Conservation (phyloP, 2,329 filamentous ascomycete species). For the Fusarium equiseti region DNA sequence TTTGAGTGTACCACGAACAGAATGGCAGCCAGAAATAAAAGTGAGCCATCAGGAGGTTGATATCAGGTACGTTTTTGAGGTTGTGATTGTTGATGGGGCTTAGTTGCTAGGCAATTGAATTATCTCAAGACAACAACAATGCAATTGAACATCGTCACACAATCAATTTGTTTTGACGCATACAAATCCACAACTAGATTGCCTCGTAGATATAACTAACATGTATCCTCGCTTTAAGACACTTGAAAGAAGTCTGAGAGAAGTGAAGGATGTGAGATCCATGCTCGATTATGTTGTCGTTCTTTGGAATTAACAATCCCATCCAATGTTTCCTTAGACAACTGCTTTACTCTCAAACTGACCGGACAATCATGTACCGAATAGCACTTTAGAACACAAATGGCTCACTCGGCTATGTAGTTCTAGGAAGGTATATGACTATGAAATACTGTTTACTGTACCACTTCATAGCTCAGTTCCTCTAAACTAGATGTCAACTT, state of each 20-base stretch:
- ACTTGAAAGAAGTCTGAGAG: not conserved
- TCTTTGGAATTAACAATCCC: not conserved
- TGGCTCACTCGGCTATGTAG: not conserved
- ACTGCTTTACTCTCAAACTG: not conserved
- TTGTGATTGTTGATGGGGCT: too few relatives aligned
- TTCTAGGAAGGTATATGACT: not conserved
- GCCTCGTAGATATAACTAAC: fast-evolving
- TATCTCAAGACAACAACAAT: not conserved
- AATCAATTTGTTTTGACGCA: not conserved
- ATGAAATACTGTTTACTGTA: too few relatives aligned
- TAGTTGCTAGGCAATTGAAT: not conserved
- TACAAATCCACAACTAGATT: not conserved
- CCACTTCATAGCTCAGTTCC: too few relatives aligned
- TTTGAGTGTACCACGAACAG: not conserved
- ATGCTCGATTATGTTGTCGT: not conserved
- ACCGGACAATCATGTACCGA: not conserved
- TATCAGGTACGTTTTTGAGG: too few relatives aligned
- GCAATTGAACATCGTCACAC: not conserved
- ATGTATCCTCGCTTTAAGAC: not conserved
- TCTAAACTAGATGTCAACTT: not conserved
- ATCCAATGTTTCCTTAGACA: not conserved
- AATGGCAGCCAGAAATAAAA: not conserved
- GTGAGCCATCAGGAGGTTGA: too few relatives aligned
- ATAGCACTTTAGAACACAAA: not conserved
- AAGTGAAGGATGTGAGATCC: not conserved